phyloP scores from a whole-genome alignment of 192 early-diverging fungal genomes.

The Helicostylum pulchrum region DNA sequence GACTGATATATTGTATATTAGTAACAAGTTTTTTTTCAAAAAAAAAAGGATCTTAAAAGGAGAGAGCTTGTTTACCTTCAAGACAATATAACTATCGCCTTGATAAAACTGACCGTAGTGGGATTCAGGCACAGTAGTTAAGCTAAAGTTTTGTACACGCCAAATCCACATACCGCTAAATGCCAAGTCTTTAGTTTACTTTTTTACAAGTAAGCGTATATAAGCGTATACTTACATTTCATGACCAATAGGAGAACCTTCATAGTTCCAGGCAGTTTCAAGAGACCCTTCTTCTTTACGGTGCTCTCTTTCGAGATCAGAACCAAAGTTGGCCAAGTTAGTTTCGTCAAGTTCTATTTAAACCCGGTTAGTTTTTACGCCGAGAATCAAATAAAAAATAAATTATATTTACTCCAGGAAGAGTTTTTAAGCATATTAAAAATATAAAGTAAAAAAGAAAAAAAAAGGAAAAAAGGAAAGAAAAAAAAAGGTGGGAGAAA shows the following conservation, averaged over 20 bases:
- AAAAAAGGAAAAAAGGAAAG: constrained; percentile 6
- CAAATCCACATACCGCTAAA: constrained; percentile 66
- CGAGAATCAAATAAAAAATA: background rate
- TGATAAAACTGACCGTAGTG: constrained; percentile 67
- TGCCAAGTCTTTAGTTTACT: background rate
- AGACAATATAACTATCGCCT: constrained; percentile 75
- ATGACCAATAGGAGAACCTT: constrained; percentile 25
- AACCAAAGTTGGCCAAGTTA: constrained; percentile 34
- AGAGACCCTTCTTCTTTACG: constrained; percentile 34
- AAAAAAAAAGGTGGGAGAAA: background rate
- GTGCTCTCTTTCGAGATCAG: constrained; percentile 25
- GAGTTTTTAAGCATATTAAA: constrained; percentile 25
- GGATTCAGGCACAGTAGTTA: constrained; percentile 59
- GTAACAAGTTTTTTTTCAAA: constrained; percentile 4
- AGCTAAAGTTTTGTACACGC: constrained; percentile 77
- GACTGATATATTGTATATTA: constrained; percentile 38
- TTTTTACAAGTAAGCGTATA: no score
- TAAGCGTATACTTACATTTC: constrained; percentile 17
- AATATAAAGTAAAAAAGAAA: constrained; percentile 12
- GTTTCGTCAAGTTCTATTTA: constrained; percentile 26
- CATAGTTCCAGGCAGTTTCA: constrained; percentile 32
- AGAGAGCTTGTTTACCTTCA: constrained; percentile 54
- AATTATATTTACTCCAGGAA: constrained; percentile 23
- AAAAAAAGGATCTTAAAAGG: background rate
- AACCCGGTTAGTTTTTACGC: background rate